A percentile compares a stretch with the other conserved stretches of the same genome.
Conservation (phyloP, 2,329 filamentous ascomycete genomes). For the Cladophialophora psammophila region DNA sequence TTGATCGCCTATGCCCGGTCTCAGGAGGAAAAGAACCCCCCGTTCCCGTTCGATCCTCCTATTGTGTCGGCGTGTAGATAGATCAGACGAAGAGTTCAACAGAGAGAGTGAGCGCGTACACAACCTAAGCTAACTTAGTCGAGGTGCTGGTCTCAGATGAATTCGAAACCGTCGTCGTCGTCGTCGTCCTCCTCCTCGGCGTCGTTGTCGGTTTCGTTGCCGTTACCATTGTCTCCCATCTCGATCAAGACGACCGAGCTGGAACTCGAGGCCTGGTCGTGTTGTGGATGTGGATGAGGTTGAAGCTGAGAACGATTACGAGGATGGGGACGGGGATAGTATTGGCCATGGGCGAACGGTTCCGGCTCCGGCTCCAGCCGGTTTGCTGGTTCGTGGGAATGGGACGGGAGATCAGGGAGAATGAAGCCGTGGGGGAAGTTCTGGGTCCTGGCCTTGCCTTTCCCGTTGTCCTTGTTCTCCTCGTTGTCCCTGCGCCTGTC, state of each 20-base stretch:
- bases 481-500: constrained; percentile 38
- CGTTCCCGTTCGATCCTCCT: too few species aligned
- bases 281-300: too few species aligned
- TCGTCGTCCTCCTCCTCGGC: constrained; percentile 23
- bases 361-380: too few species aligned
- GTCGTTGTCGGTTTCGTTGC: background rate
- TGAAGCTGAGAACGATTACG: too few species aligned
- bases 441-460: constrained; percentile 21
- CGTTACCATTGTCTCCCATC: background rate
- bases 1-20: too few species aligned
- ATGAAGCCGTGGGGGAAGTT: constrained; percentile 2
- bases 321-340: background rate
- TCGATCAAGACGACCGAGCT: constrained; percentile 4
- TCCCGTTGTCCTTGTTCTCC: constrained; percentile 5
- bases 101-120: too few species aligned
- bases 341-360: background rate
- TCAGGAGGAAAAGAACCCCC: too few species aligned
- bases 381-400: too few species aligned
- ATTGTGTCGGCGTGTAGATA: too few species aligned
- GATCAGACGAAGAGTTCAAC: too few species aligned
- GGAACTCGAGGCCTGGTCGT: background rate
- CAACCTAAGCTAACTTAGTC: too few species aligned
- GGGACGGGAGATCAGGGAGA: background rate
- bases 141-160: background rate
- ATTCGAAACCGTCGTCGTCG: constrained; percentile 25